Conservation (phyloP, 108 stramenopile species). For the Nannochloropsis oceanica region DNA sequence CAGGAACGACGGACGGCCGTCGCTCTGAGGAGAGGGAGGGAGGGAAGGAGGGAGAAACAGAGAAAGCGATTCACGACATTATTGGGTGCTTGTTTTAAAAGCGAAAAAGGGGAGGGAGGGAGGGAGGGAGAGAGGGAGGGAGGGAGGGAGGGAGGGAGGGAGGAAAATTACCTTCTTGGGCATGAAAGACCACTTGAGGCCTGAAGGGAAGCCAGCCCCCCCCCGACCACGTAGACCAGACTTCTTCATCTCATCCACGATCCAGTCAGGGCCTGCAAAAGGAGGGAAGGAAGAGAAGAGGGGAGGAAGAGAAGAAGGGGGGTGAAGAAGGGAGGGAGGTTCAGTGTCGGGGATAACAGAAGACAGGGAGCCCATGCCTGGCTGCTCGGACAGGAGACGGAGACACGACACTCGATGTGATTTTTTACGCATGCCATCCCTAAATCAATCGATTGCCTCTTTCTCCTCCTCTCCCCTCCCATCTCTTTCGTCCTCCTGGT, state of each 20-base stretch:
- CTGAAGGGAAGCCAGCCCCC: slow-evolving; percentile 94
- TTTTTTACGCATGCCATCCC: too few species aligned
- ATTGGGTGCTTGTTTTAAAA: too few species aligned
- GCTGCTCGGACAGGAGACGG: not conserved
- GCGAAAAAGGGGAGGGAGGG: not conserved
- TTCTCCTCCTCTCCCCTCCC: not conserved
- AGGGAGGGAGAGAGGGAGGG: not conserved
- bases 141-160: not conserved
- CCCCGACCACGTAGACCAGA: slow-evolving; percentile 95
- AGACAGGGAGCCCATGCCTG: too few species aligned
- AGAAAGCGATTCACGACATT: too few species aligned
- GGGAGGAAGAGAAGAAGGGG: not conserved
- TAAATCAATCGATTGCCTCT: not conserved
- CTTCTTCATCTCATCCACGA: slow-evolving; percentile 98
- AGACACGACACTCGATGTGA: not conserved
- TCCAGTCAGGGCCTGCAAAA: slow-evolving; percentile 90
- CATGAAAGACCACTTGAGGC: slow-evolving; percentile 99
- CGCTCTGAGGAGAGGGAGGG: too few species aligned
- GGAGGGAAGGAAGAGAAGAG: not conserved
- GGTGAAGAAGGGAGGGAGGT: not conserved
- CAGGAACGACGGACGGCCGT: slow-evolving; percentile 92
- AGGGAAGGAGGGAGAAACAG: too few species aligned
- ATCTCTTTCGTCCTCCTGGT: not conserved
- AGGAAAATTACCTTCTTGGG: slow-evolving; percentile 58
- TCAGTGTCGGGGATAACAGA: not conserved